Conservation (phyloP, 2,329 filamentous ascomycete species). For the Colletotrichum paranaense region DNA sequence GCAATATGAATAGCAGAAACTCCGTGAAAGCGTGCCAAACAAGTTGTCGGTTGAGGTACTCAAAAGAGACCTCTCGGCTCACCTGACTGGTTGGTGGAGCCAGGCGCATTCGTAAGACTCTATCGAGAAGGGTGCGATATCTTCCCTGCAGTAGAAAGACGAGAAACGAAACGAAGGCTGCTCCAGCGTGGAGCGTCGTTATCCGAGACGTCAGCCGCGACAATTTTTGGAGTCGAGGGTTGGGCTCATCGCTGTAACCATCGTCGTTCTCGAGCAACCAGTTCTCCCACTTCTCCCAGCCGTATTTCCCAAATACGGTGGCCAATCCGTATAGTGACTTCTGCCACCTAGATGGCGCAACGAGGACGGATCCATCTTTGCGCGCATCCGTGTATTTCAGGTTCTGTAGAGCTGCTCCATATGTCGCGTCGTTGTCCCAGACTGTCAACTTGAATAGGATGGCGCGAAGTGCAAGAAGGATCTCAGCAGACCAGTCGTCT, state of each 20-base stretch:
- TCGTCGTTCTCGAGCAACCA: constrained; percentile 83
- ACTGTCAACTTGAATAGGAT: constrained; percentile 94
- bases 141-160: constrained; percentile 91
- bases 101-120: constrained; percentile 84
- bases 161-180: constrained; percentile 86
- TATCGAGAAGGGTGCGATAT: constrained; percentile 91
- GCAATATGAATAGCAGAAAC: constrained; percentile 96
- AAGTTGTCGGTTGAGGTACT: constrained; percentile 96
- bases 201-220: constrained; percentile 75
- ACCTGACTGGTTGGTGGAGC: constrained; percentile 87
- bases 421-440: constrained; percentile 96
- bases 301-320: constrained; percentile 89
- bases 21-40: constrained; percentile 99
- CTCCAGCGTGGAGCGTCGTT: constrained; percentile 81
- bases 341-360: constrained; percentile 82
- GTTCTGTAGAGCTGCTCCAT: constrained; percentile 93
- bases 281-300: constrained; percentile 92
- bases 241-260: constrained; percentile 74
- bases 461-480: constrained; percentile 79
- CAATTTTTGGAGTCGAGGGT: constrained; percentile 64
- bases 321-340: constrained; percentile 86
- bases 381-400: constrained; percentile 90
- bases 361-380: constrained; percentile 68
- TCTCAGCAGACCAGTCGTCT: constrained; percentile 90
- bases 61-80: constrained; percentile 92